Conservation (phyloP, 1,284 basidiomycete species). For the Rhodotorula sp. region DNA sequence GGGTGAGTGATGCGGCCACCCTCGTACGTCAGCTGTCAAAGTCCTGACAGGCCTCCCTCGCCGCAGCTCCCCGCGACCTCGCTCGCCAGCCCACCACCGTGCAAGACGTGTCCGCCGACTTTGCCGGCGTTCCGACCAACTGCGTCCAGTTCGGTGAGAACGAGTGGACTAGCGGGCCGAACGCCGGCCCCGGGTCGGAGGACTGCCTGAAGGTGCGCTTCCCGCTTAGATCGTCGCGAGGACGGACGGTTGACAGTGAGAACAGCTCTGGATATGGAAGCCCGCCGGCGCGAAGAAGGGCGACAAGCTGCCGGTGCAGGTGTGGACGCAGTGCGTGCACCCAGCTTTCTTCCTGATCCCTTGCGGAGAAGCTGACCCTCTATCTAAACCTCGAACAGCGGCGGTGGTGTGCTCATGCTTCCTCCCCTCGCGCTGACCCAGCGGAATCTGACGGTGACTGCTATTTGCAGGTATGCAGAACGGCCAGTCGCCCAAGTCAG, state of each 20-base stretch:
- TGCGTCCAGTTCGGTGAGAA: conserved; percentile 39
- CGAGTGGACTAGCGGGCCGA: conserved; percentile 24
- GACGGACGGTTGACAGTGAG: too few relatives aligned
- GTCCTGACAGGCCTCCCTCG: too few relatives aligned
- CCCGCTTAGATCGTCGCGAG: neutral
- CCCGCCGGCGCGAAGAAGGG: conserved; percentile 31
- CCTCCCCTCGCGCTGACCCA: neutral
- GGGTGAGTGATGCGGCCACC: too few relatives aligned
- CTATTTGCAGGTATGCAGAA: conserved; percentile 25
- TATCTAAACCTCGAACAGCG: neutral
- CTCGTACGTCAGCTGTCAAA: too few relatives aligned
- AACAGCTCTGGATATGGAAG: conserved; percentile 39
- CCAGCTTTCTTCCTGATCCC: too few relatives aligned
- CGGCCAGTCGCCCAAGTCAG: conserved; percentile 35
- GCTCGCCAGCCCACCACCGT: neutral
- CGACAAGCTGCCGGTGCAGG: conserved; percentile 36
- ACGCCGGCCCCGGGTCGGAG: conserved; percentile 33
- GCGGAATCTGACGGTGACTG: too few relatives aligned
- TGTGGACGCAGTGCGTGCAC: conserved; percentile 14
- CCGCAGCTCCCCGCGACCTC: neutral
- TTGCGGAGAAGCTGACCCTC: too few relatives aligned
- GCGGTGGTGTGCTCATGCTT: too few relatives aligned
- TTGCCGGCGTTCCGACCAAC: neutral
- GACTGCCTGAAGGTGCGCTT: conserved; percentile 31
- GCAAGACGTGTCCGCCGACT: conserved; percentile 15